These are phyloP conservation scores for Detonula confervacea DNA, from an alignment of 352 stramenopile genomes.

Conservation along the genomic window DNA sequence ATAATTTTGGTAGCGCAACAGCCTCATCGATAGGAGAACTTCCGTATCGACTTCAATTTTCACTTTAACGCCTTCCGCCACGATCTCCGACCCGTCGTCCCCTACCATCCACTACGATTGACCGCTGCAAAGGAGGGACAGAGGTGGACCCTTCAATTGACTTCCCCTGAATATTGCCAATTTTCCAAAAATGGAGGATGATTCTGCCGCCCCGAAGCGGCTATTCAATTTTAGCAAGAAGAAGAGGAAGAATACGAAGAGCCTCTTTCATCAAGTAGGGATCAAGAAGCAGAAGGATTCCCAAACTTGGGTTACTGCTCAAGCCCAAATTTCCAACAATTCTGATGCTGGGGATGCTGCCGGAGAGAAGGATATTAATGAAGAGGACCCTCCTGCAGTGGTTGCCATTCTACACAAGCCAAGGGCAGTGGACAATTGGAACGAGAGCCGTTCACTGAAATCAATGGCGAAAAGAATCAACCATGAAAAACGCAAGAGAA, in stretches of 20 bases:
- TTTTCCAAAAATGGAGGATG: background rate
- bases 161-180: background rate
- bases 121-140: background rate
- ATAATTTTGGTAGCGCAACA: background rate
- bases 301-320: background rate
- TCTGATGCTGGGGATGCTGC: background rate
- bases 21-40: background rate
- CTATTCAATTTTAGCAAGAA: background rate
- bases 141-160: background rate
- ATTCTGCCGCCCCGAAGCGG: background rate
- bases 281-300: background rate
- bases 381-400: background rate
- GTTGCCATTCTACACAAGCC: background rate
- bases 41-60: background rate
- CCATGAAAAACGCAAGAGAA: background rate
- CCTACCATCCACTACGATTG: background rate
- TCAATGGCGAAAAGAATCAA: background rate
- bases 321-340: background rate
- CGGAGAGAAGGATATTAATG: background rate
- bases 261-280: background rate
- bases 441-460: background rate
- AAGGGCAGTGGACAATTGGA: background rate
- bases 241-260: background rate
- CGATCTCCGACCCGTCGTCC: background rate
- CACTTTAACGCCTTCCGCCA: background rate